phyloP scores from a whole-genome alignment of 2,329 filamentous ascomycete species.

The Cladosporium sp. region DNA sequence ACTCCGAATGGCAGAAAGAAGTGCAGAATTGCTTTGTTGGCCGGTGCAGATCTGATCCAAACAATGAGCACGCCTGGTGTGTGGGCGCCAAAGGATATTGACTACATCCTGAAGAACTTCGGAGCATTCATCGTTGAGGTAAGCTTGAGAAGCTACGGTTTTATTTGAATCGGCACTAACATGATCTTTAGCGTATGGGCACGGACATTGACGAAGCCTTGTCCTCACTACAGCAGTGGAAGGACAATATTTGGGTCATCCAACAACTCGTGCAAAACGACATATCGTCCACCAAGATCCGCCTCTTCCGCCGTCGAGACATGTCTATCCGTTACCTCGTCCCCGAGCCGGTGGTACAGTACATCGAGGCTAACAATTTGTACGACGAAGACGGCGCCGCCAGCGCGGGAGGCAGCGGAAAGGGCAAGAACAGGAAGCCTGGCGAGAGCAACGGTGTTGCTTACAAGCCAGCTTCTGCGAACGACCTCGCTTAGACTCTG shows the following conservation, averaged over 20 bases:
- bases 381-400: slow-evolving; percentile 35
- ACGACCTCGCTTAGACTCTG: not conserved
- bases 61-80: slow-evolving; percentile 55
- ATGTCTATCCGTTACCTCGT: slow-evolving; percentile 78
- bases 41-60: slow-evolving; percentile 57
- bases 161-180: slow-evolving; percentile 39
- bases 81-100: slow-evolving; percentile 79
- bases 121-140: slow-evolving; percentile 71
- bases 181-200: slow-evolving; percentile 76
- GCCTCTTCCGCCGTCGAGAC: slow-evolving; percentile 71
- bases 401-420: slow-evolving; percentile 21
- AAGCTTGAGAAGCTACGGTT: slow-evolving; percentile 9
- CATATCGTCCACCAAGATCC: slow-evolving; percentile 76
- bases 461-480: slow-evolving; percentile 1
- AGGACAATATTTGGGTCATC: slow-evolving; percentile 83
- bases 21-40: slow-evolving; percentile 74
- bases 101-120: slow-evolving; percentile 80
- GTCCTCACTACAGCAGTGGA: slow-evolving; percentile 74
- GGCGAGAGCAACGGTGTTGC: slow-evolving; percentile 26
- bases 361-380: slow-evolving; percentile 35
- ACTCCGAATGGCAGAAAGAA: slow-evolving; percentile 63
- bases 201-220: slow-evolving; percentile 87
- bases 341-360: slow-evolving; percentile 66
- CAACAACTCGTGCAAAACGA: slow-evolving; percentile 85
- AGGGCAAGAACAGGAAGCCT: slow-evolving; percentile 27